Evolutionary conservation across 2,329 filamentous ascomycete genomes (phyloP), one percentile per base, ranked within the genome.

Genomic region (Scedosporium minutisporum): DNA sequence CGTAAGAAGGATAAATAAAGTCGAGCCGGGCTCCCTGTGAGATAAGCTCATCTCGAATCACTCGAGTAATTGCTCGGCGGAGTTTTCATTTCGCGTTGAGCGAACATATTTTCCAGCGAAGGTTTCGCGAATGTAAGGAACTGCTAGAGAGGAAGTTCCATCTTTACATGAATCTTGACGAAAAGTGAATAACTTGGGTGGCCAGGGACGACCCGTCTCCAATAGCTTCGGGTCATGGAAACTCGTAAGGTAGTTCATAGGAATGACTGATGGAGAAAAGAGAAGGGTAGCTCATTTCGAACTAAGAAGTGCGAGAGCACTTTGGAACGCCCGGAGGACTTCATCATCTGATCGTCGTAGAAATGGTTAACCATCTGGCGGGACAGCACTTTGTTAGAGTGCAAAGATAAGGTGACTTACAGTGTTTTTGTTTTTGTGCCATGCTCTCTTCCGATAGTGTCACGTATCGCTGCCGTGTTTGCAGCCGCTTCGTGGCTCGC

Each of bases 391-490:
- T 10, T 9, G 33, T 3, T 7, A 21, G 18, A 18, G 29, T 18
- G n/a, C 25, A 29, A 7, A 4, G 9, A 18, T 9, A 66, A 58
- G 1, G 63, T 23, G 42, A 76, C 89, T 77, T 77, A 96, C 92
- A 90, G 69, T 96, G 92, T 65, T 87, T 80, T 70, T 92, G 88
- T 71, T 89, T 95, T 67, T 87, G 82, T 62, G 86, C 84, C 63
- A 96, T 79, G 27, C 80, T 82, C 46, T 84, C 78, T 71, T 96
- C 93, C 0, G 88, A 85, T 53, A 91, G 79, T 65, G 88, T 85
- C 33, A 96, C 90, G 71, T 88, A 89, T 65, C 85, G 80, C 71
- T 88, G 86, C 65, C 92, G 86, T 2, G 93, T 97, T 70, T 88
- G 89, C 57, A 96, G 80, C 62, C 92, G 86, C 73, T 93, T 93